Evolutionary conservation across 805 yeast genomes (phyloP).

Genomic region (Saccharomyces jurei): DNA sequence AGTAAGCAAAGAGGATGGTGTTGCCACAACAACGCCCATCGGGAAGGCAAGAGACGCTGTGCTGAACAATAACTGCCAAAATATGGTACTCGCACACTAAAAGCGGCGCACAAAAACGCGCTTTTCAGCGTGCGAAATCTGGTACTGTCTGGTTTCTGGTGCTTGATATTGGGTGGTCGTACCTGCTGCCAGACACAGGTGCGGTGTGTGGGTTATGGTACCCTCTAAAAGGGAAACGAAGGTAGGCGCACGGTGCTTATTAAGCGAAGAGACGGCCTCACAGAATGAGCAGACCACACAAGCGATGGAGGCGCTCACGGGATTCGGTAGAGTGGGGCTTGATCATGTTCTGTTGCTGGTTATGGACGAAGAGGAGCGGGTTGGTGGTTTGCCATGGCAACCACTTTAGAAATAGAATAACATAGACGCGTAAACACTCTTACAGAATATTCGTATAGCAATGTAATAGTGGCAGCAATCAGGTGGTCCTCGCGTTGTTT

Average conservation of each 20-base stretch:
- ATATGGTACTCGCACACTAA: neutral
- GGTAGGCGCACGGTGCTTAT: neutral
- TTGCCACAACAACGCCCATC: neutral
- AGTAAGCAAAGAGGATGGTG: neutral
- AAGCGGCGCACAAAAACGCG: neutral
- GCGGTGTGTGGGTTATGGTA: neutral
- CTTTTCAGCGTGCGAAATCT: neutral
- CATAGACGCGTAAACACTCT: neutral
- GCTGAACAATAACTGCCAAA: neutral
- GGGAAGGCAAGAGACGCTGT: neutral
- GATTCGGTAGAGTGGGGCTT: neutral
- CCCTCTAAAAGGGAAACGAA: neutral
- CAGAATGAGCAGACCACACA: neutral
- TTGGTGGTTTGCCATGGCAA: neutral
- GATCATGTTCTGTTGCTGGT: neutral
- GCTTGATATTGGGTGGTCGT: neutral
- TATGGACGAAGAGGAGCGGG: neutral
- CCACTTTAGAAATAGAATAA: neutral
- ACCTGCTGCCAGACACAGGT: neutral
- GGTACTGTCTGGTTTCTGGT: neutral
- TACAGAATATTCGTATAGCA: neutral
- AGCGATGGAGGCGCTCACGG: neutral
- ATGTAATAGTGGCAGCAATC: neutral
- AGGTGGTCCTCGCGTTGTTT: neutral
- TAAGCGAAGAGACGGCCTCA: neutral